Evolutionary conservation across 306 rosid genomes (phyloP), one percentile per base, ranked within the genome.

Genomic region (Prunus armeniaca): DNA sequence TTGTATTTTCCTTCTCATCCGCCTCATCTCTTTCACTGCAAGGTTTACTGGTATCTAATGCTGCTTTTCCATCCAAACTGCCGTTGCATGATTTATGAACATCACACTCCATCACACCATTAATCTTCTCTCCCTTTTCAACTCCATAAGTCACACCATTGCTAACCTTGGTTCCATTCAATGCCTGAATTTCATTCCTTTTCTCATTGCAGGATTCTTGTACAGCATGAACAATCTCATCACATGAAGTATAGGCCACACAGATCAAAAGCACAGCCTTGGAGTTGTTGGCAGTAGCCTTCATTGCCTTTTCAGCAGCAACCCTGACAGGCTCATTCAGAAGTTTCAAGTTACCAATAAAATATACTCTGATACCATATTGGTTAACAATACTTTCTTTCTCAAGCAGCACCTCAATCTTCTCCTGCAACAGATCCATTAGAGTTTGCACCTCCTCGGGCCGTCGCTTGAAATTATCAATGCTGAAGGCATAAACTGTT

Each of bases 401-500:
- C 84, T 83, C 76, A 41, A 89, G 91, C 73, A 92, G 61, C 67
- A 56, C 88, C 66, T 88, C 91, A 9, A 92, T 88, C 85, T 89
- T 90, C 72, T 88, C 93, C 74, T 73, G 84, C 93, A 92, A 82
- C 78, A 92, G 72, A 49, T 92, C 89, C 97, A 92, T 92, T 75
- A 90, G 72, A 71, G 43, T 43, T 47, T 88, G 55, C 46, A 92
- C 93, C 78, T 87, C 91, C n/a, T 84, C 75, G 6, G 96, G 89
- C 41, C 65, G 71, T 78, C 96, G 83, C 76, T 43, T 90, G 76
- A 90, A 92, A 61, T 94, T 94, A 24, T 92, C 96, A 49, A 89
- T 90, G 92, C 98, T 90, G 88, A 94, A 94, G 77, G 97, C 97
- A 78, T 89, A 94, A 12, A 90, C 82, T 13, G 92, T 78, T 12